A percentile compares a stretch with the other conserved stretches of the same genome.
phyloP scores from a whole-genome alignment of 2,329 filamentous ascomycete genomes.

The Penicillium digitatum region DNA sequence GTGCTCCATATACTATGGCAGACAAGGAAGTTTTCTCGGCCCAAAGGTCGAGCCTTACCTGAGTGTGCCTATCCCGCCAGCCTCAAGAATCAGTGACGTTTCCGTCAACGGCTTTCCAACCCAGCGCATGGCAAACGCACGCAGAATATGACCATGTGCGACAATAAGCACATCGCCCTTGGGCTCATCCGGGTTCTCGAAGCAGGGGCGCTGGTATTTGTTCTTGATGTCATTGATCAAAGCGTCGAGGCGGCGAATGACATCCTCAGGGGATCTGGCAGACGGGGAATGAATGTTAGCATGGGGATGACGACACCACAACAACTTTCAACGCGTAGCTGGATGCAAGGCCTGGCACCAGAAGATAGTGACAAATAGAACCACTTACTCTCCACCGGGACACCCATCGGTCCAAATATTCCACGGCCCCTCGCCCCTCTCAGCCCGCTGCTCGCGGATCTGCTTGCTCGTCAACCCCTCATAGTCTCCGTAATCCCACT shows the following conservation, averaged over 20 bases:
- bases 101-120: slow-evolving; percentile 67
- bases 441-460: slow-evolving; percentile 58
- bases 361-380: neutral
- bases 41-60: slow-evolving; percentile 50
- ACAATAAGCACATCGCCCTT: slow-evolving; percentile 71
- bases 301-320: neutral
- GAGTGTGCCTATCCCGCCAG: slow-evolving; percentile 76
- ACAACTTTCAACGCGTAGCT: neutral
- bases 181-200: slow-evolving; percentile 51
- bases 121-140: slow-evolving; percentile 87
- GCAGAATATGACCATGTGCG: slow-evolving; percentile 83
- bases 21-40: neutral
- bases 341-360: neutral
- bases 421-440: slow-evolving; percentile 61
- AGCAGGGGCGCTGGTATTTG: slow-evolving; percentile 60
- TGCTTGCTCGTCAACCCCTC: slow-evolving; percentile 72
- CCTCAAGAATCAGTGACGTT: slow-evolving; percentile 78
- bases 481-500: slow-evolving; percentile 87
- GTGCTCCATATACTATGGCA: neutral
- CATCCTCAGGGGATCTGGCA: slow-evolving; percentile 64
- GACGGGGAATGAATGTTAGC: neutral
- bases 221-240: slow-evolving; percentile 71
- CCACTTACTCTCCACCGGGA: slow-evolving; percentile 71
- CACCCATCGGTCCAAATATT: slow-evolving; percentile 91
- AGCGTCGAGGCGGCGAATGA: slow-evolving; percentile 67